These are phyloP conservation scores for Barnettozyma hawaiiensis DNA, from an alignment of 1,139 yeast species.

Conservation along the genomic window DNA sequence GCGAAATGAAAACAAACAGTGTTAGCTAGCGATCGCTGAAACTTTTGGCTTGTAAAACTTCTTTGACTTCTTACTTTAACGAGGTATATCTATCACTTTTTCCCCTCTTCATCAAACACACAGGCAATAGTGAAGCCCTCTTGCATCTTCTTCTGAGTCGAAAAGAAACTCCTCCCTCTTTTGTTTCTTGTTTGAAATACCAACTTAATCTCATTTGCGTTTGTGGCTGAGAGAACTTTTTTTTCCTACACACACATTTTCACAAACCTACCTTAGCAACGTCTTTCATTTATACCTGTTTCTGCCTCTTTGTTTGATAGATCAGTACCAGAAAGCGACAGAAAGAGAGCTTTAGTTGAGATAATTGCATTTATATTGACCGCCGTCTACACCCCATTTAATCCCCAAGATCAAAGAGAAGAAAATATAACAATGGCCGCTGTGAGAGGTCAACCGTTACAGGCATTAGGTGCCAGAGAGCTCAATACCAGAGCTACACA, in stretches of 20 bases:
- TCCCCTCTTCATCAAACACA: not conserved
- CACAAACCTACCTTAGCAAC: not conserved
- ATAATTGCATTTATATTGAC: conserved; percentile 3
- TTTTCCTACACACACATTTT: conserved; percentile 1
- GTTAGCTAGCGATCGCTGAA: not conserved
- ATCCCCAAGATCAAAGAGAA: not conserved
- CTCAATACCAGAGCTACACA: conserved; percentile 27
- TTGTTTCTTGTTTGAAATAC: not conserved
- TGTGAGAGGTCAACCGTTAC: conserved; percentile 29
- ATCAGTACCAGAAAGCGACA: no score
- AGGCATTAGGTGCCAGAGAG: conserved; percentile 29
- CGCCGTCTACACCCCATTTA: not conserved
- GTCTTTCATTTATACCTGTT: not conserved
- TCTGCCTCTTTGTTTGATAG: conserved; percentile 1
- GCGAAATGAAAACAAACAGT: conserved; percentile 16
- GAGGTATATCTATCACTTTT: not conserved
- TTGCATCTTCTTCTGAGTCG: not conserved
- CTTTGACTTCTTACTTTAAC: conserved; percentile 1
- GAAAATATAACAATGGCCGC: conserved; percentile 23
- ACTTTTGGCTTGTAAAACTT: conserved; percentile 6
- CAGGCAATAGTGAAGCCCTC: not conserved
- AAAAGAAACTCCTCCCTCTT: not conserved
- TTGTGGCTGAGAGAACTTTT: conserved; percentile 8
- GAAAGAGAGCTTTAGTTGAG: not conserved
- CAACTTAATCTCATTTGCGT: conserved; percentile 3